A percentile compares a stretch with the other conserved stretches of the same genome.
phyloP scores from a whole-genome alignment of 2,329 filamentous ascomycete genomes.

The Diaporthe ilicicola region DNA sequence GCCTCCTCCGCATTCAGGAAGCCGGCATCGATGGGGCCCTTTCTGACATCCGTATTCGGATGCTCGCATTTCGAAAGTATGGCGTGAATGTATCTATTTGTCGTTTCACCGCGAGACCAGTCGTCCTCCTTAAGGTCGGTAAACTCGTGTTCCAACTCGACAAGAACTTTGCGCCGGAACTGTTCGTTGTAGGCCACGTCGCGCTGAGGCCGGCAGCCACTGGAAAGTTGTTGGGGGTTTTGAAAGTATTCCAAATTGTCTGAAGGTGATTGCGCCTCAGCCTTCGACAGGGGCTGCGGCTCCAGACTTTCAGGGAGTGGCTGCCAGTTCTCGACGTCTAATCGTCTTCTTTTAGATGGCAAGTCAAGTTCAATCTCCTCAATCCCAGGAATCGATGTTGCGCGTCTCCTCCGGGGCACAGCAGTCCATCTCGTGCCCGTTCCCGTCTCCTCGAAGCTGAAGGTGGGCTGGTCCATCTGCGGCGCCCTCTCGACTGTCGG shows the following conservation, averaged over 20 bases:
- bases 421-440: conserved; percentile 30
- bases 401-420: conserved; percentile 28
- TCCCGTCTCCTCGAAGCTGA: conserved; percentile 27
- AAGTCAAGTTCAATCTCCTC: conserved; percentile 30
- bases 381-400: conserved; percentile 30
- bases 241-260: background rate
- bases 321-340: background rate
- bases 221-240: background rate
- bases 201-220: conserved; percentile 6
- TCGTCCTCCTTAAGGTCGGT: conserved; percentile 32
- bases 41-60: conserved; percentile 30
- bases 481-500: background rate
- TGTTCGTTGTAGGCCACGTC: conserved; percentile 23
- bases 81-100: conserved; percentile 31
- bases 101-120: conserved; percentile 31
- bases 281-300: background rate
- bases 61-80: conserved; percentile 32
- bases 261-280: background rate
- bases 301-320: background rate
- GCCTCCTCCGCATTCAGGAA: conserved; percentile 29
- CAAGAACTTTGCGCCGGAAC: conserved; percentile 30
- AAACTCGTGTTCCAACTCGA: conserved; percentile 27
- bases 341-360: conserved; percentile 26
- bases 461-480: background rate
- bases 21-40: conserved; percentile 30